Evolutionary conservation across 2,329 filamentous ascomycete genomes (phyloP), one percentile per base, ranked within the genome.

Genomic region (Grosmannia penicillata): DNA sequence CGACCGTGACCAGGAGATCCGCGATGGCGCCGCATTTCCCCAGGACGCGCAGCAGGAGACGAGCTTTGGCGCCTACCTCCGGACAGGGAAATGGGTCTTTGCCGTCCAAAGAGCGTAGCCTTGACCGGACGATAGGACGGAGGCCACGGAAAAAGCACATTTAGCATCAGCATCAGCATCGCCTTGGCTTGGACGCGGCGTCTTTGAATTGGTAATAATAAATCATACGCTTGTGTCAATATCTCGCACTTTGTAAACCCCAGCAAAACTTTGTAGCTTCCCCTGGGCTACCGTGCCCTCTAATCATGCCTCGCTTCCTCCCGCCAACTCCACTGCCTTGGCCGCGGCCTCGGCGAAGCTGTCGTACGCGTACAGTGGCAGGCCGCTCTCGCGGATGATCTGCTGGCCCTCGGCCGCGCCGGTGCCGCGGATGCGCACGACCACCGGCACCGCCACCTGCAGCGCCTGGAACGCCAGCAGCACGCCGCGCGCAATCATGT

Each of bases 401-500:
- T 63, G 68, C 62, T 78, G 75, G 8, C 80, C 82, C 45, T 72
- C 62, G 48, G 69, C 67, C 59, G 87, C 81, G 48, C 82, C 82
- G 13, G 81, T 86, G 8, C 82, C 82, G 43, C 80, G 65, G 45
- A 87, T 66, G 46, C 82, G 66, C 23, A 87, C 82, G n/a, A 87
- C 79, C 1, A 87, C 78, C 0, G 82, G 82, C 2, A 82, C 65
- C n/a, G 55, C 59, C 49, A 80, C 42, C 82, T 54, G 50, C 38
- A 85, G 54, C 51, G 86, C 77, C 44, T 69, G 65, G 51, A 86
- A 85, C 2, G 82, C 82, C 47, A 82, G 51, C 21, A 87, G 63
- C 35, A 89, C 70, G 0, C 82, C 82, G 41, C 75, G 66, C 0
- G 82, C 82, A 54, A 87, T 87, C 81, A 87, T 86, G 47, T 85